A percentile compares a stretch with the other conserved stretches of the same genome.
phyloP scores from a whole-genome alignment of 2,329 filamentous ascomycete species.

The Trichoderma afroharzianum region DNA sequence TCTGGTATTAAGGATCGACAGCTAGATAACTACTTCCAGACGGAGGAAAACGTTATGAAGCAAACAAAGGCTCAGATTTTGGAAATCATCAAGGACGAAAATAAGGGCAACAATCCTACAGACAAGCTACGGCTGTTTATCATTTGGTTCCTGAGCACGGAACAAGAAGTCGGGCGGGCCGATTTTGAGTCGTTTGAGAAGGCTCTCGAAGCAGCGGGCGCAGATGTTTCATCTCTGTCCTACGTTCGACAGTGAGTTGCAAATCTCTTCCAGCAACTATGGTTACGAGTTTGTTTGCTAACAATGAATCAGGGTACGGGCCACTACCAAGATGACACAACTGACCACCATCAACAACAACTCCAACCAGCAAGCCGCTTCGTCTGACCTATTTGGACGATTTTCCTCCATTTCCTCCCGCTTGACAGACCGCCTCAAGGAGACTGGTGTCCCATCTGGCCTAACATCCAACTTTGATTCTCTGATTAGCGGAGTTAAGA shows the following conservation, averaged over 20 bases:
- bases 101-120: conserved; percentile 76
- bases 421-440: conserved; percentile 90
- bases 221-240: conserved; percentile 71
- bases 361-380: conserved; percentile 55
- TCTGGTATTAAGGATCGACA: conserved; percentile 89
- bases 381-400: conserved; percentile 82
- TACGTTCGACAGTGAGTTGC: conserved; percentile 76
- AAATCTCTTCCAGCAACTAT: neutral
- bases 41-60: conserved; percentile 90
- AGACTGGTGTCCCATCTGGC: conserved; percentile 70
- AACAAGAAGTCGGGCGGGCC: conserved; percentile 75
- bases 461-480: conserved; percentile 82
- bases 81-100: conserved; percentile 75
- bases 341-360: conserved; percentile 84
- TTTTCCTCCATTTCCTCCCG: conserved; percentile 90
- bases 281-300: conserved; percentile 21
- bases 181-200: conserved; percentile 88
- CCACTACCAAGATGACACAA: conserved; percentile 97
- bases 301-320: conserved; percentile 62
- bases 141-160: conserved; percentile 94
- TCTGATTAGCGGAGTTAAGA: conserved; percentile 93
- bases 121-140: conserved; percentile 94
- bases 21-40: conserved; percentile 91
- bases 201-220: conserved; percentile 70
- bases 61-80: conserved; percentile 86